Percentiles rank a stretch among this genome's conserved stretches.
phyloP scores from a whole-genome alignment of 345 rosid genomes.

The Eucalyptus camaldulensis region DNA sequence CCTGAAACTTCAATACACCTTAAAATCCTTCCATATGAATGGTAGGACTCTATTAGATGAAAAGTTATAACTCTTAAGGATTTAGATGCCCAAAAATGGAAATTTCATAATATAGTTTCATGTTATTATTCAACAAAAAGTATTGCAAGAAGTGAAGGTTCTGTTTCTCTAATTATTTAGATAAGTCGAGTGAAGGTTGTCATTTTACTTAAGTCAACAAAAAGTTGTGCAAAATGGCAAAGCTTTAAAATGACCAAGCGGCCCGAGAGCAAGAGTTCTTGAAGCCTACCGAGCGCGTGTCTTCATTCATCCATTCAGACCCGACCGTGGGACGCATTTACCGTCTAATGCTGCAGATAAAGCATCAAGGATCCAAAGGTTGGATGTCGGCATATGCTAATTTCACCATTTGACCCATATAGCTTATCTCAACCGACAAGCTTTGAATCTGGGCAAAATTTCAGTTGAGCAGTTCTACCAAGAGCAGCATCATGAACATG shows the following conservation, averaged over 20 bases:
- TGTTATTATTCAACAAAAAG: background rate
- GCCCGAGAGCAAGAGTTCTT: background rate
- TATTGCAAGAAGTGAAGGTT: background rate
- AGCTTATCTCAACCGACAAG: background rate
- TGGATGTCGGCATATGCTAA: background rate
- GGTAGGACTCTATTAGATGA: background rate
- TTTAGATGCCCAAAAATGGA: background rate
- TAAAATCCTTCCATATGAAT: background rate
- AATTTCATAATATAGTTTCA: background rate
- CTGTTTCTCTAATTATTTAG: background rate
- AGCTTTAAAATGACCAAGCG: background rate
- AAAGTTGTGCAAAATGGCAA: background rate
- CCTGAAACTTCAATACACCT: background rate
- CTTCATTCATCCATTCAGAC: background rate
- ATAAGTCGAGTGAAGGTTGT: background rate
- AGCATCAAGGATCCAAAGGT: background rate
- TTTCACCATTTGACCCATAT: background rate
- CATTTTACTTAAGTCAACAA: background rate
- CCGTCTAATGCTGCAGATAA: background rate
- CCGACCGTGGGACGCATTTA: background rate
- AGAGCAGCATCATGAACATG: background rate
- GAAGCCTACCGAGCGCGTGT: background rate
- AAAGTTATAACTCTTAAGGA: background rate
- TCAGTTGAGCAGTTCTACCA: background rate
- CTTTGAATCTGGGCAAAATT: background rate